A percentile compares a stretch with the other conserved stretches of the same genome.
These are phyloP conservation scores for Plicaturopsis crispa DNA, from an alignment of 768 basidiomycete species.

Conservation along the genomic window DNA sequence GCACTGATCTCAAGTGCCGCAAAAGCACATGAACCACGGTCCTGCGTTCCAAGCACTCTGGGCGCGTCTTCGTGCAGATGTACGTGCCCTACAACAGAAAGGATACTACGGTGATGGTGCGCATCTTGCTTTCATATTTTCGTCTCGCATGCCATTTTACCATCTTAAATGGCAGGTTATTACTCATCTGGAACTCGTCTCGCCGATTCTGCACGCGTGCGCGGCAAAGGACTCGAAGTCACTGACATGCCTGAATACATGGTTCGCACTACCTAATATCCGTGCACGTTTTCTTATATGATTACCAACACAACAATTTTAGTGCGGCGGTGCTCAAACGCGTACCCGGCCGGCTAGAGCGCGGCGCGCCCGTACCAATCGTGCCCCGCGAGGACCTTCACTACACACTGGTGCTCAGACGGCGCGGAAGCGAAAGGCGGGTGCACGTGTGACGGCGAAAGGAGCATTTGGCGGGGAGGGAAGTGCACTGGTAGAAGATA, in stretches of 20 bases:
- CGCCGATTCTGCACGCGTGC: slow-evolving; percentile 50
- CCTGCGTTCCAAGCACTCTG: slow-evolving; percentile 70
- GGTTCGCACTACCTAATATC: slow-evolving; percentile 27
- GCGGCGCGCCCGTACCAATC: slow-evolving; percentile 27
- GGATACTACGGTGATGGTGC: slow-evolving; percentile 83
- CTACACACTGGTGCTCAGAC: slow-evolving; percentile 54
- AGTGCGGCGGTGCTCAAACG: slow-evolving; percentile 79
- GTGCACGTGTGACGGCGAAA: slow-evolving; percentile 56
- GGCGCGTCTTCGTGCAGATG: slow-evolving; percentile 56
- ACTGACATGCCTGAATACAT: slow-evolving; percentile 74
- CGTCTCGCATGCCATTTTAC: slow-evolving; percentile 4
- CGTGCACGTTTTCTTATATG: neutral
- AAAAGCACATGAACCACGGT: slow-evolving; percentile 77
- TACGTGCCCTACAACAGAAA: slow-evolving; percentile 58
- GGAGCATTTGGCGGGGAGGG: slow-evolving; percentile 56
- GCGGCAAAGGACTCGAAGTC: slow-evolving; percentile 39
- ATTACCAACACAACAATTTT: neutral
- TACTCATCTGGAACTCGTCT: slow-evolving; percentile 77
- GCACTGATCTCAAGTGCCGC: neutral
- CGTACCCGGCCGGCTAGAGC: slow-evolving; percentile 46
- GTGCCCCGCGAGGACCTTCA: slow-evolving; percentile 38
- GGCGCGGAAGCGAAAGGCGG: slow-evolving; percentile 63
- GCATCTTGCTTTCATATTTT: slow-evolving; percentile 3
- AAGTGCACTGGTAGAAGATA: slow-evolving; percentile 35
- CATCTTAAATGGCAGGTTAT: slow-evolving; percentile 41